These are phyloP conservation scores for Ogataea philodendri DNA, from an alignment of 805 yeast genomes.

Conservation along the genomic window DNA sequence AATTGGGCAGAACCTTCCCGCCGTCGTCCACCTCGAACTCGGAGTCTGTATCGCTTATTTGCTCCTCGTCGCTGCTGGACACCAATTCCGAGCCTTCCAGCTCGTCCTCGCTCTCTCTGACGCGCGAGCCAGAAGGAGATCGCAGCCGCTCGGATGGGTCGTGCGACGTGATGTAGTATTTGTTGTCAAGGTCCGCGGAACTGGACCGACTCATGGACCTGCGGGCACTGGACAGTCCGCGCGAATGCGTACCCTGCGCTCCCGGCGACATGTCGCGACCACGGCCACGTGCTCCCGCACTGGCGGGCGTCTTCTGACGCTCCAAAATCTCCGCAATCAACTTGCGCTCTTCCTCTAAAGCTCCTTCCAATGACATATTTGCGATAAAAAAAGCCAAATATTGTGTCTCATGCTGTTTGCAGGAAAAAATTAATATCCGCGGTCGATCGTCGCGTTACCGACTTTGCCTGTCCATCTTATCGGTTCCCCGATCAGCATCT, in stretches of 20 bases:
- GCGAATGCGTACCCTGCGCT: conserved; percentile 16
- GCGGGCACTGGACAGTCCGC: conserved; percentile 26
- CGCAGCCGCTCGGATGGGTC: conserved; percentile 69
- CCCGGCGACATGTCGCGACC: conserved; percentile 20
- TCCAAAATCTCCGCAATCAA: conserved; percentile 32
- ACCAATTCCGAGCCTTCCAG: conserved; percentile 15
- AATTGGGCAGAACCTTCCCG: conserved; percentile 56
- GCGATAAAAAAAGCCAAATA: conserved; percentile 2
- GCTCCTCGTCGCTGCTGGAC: conserved; percentile 52
- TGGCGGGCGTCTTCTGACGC: conserved; percentile 24
- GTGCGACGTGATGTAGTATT: conserved; percentile 66
- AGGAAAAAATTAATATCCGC: conserved; percentile 3
- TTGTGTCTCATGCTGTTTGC: too few relatives aligned
- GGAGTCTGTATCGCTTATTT: conserved; percentile 56
- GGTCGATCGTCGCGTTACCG: conserved; percentile 10
- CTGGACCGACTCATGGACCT: conserved; percentile 26
- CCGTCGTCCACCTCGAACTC: conserved; percentile 64
- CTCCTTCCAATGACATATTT: conserved; percentile 35
- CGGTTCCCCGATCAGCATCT: conserved; percentile 12
- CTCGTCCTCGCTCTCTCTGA: conserved; percentile 16
- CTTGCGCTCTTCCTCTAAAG: conserved; percentile 34
- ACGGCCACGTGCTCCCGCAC: conserved; percentile 20
- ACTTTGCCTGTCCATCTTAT: conserved; percentile 2
- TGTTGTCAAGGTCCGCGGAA: conserved; percentile 27
- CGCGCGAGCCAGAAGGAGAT: conserved; percentile 15